Base-by-base conservation (phyloP, 1,139 yeast genomes). In the Magnusiomyces fungicola region DNA sequence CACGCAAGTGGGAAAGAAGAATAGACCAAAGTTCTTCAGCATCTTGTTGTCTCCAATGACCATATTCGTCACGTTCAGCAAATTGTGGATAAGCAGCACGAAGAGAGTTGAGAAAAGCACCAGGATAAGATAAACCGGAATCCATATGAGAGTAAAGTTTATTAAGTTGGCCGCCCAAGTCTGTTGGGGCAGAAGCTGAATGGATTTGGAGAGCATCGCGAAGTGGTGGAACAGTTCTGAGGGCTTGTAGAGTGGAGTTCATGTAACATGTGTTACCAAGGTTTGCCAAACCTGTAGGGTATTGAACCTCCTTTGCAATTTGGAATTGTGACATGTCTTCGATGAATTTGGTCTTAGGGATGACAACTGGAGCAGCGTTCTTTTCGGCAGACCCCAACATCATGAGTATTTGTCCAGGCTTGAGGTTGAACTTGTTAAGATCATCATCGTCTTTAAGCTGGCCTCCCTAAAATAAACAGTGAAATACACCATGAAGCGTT, bases 1-100 rank as follows among this genome's bases (percentile, higher is more conserved):
- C 45, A 23, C 78, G 69, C 55, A 88, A 67, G 32, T 76, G 68
- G 43, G 73, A 70, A 56, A 90, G 69, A 50, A 92, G 75, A 63
- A 86, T 94, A 14, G 96, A 83, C 69, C 81, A 89, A 24, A 94
- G 86, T 65, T 92, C 99, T 69, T 92, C 99, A 0, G 98, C 98
- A 72, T 92, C 99, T 67, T 92, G 99, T 69, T 92, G 98, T 65
- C 86, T 89, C 64, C 77, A 85, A 53, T 76, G 73, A 1, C 97
- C 97, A 50, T 73, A 70, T 46, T 75, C 75, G 47, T 78, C 79
- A 6, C 62, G 63, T 63, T 92, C 97, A 42, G 85, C 87, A 68
- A 94, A 92, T 68, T 94, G 97, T 1, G 97, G 97, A 61, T 79
- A 86, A 21, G 74, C 70, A 24, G 53, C 50, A 18, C 72, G 60